A percentile compares a stretch with the other conserved stretches of the same genome.
Conservation (phyloP, 805 yeast species). For the Candida loeiensis region DNA sequence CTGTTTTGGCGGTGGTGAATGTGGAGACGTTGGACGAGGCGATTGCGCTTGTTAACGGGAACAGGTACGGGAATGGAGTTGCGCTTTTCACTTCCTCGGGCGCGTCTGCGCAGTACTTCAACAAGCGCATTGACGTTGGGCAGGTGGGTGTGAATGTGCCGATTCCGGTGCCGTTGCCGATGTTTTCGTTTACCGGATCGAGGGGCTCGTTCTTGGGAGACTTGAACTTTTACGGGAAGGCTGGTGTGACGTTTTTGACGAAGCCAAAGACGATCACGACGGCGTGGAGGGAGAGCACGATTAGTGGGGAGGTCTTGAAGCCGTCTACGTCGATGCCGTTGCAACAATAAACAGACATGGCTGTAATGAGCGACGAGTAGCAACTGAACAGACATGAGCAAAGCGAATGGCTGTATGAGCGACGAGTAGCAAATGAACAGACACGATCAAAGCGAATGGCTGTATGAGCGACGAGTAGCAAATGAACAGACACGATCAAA, state of each 20-base stretch:
- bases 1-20: conserved; percentile 61
- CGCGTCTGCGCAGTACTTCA: conserved; percentile 65
- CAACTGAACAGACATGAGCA: too few relatives aligned
- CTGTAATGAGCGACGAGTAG: not conserved
- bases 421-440: too few relatives aligned
- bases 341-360: conserved; percentile 37
- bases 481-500: too few relatives aligned
- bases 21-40: conserved; percentile 67
- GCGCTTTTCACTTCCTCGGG: conserved; percentile 70
- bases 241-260: conserved; percentile 69
- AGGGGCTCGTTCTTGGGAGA: conserved; percentile 76
- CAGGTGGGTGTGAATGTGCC: conserved; percentile 79
- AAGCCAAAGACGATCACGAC: conserved; percentile 73
- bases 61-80: conserved; percentile 66
- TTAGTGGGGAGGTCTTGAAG: conserved; percentile 41
- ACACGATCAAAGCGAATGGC: too few relatives aligned
- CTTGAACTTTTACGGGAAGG: conserved; percentile 74
- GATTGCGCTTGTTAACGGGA: conserved; percentile 55
- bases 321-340: conserved; percentile 70
- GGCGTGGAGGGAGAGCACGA: conserved; percentile 57
- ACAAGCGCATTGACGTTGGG: conserved; percentile 65
- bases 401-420: too few relatives aligned
- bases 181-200: conserved; percentile 77
- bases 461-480: too few relatives aligned
- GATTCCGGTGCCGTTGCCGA: conserved; percentile 77